Evolutionary conservation across 2,329 filamentous ascomycete genomes (phyloP), one percentile per base, ranked within the genome.

Genomic region (Epichloe baconii): DNA sequence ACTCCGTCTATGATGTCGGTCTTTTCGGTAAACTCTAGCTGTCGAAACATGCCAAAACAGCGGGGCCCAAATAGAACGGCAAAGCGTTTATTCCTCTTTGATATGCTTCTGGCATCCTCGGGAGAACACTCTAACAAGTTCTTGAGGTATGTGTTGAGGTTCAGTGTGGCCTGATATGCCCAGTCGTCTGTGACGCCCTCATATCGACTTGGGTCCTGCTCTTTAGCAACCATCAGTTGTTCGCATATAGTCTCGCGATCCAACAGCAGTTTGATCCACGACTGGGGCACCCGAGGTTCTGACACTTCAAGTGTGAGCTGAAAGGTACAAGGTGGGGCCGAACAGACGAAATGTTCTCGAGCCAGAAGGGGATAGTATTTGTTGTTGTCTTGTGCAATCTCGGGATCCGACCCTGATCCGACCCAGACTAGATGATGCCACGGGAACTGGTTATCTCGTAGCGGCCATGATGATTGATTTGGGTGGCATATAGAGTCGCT

Each of bases 41-140:
- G 68, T 14, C 63, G 64, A 56, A 80, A 76, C 12, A 80, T 67
- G 21, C 63, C 59, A 44, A 73, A 71, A 48, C 75, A 75, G 4
- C 73, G 70, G 4, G 68, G 66, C 0, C 76, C 74, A 52, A 80
- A 79, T 6, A 77, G 66, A 2, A 79, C 72, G 26, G 66, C 64
- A 50, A 80, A 80, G 14, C 73, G 71, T 59, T 79, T 80, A 56
- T 81, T 81, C 1, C 77, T 66, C 49, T 74, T 75, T 2, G 76
- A 76, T 37, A 81, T 78, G 47, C 66, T 74, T 44, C 73, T 65
- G 0, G 61, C 61, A 8, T 66, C 65, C 37, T 66, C 64, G 1
- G 63, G 62, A 2, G 63, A 61, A 1, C 62, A 62, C 23, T 71
- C 66, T 3, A 75, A 65, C 5, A 75, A 64, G 52, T 80, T 76